phyloP scores from a whole-genome alignment of 1,284 basidiomycete genomes.

The Moesziomyces globuligerus region DNA sequence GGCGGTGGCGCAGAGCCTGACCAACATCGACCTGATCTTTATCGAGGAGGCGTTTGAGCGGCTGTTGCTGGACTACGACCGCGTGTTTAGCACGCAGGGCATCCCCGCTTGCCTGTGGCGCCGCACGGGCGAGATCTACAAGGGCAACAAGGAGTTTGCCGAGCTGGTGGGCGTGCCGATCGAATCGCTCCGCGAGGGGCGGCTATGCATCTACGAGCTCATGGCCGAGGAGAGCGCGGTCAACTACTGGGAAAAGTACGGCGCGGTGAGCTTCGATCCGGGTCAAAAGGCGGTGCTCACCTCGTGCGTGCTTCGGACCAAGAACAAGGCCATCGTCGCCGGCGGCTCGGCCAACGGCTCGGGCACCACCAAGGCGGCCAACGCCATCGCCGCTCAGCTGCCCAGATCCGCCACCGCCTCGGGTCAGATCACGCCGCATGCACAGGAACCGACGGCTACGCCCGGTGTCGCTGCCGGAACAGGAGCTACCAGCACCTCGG shows the following conservation, averaged over 20 bases:
- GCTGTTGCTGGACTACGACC: slow-evolving; percentile 91
- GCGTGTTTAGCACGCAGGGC: slow-evolving; percentile 80
- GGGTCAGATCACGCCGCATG: slow-evolving; percentile 13
- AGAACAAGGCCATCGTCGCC: slow-evolving; percentile 42
- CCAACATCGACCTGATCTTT: slow-evolving; percentile 95
- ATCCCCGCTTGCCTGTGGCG: slow-evolving; percentile 97
- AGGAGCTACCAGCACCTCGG: slow-evolving; percentile 25
- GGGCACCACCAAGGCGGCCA: slow-evolving; percentile 7
- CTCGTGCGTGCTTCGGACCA: slow-evolving; percentile 78
- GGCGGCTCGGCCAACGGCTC: too few relatives aligned
- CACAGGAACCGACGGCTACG: background rate
- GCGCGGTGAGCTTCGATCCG: slow-evolving; percentile 76
- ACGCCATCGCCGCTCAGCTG: slow-evolving; percentile 15
- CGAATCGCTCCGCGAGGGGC: slow-evolving; percentile 83
- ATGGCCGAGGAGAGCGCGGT: slow-evolving; percentile 81
- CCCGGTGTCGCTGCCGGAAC: slow-evolving; percentile 14
- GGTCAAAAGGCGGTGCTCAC: slow-evolving; percentile 87
- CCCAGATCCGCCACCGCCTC: background rate
- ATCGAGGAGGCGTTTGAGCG: slow-evolving; percentile 88
- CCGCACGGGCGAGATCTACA: slow-evolving; percentile 94
- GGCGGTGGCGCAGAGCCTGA: slow-evolving; percentile 79
- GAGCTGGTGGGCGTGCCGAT: slow-evolving; percentile 86
- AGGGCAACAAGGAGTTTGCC: slow-evolving; percentile 96
- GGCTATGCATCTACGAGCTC: slow-evolving; percentile 94
- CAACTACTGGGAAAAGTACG: slow-evolving; percentile 85